Conservation (phyloP, 2,329 filamentous ascomycete species). For the Davidsoniella eucalypti region DNA sequence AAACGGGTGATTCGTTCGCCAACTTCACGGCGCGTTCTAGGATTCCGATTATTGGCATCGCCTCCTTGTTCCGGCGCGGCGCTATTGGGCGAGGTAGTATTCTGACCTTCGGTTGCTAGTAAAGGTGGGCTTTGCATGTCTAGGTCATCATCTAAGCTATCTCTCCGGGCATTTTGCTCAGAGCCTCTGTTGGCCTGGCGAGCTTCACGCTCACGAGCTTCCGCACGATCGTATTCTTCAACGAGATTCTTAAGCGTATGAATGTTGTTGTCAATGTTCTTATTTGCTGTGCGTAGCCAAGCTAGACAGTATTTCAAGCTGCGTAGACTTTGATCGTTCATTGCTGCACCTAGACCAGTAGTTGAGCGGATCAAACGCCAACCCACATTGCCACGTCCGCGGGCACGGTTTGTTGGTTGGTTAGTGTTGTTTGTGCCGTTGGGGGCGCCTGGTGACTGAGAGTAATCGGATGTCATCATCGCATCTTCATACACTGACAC, state of each 20-base stretch:
- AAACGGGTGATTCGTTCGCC: slow-evolving; percentile 49
- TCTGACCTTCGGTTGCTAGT: neutral
- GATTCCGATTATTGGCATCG: neutral
- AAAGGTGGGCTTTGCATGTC: slow-evolving; percentile 13
- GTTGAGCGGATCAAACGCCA: slow-evolving; percentile 69
- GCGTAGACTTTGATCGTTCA: slow-evolving; percentile 74
- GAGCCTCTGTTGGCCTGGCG: neutral
- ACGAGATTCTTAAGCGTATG: slow-evolving; percentile 56
- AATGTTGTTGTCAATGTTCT: slow-evolving; percentile 61
- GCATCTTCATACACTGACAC: slow-evolving; percentile 7
- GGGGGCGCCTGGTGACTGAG: slow-evolving; percentile 17
- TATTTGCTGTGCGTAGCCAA: slow-evolving; percentile 68
- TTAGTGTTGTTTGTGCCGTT: slow-evolving; percentile 16
- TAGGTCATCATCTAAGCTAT: slow-evolving; percentile 7
- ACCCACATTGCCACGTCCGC: slow-evolving; percentile 4
- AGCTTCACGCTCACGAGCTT: slow-evolving; percentile 14
- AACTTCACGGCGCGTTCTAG: slow-evolving; percentile 22
- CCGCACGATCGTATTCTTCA: slow-evolving; percentile 59
- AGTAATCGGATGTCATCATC: slow-evolving; percentile 4
- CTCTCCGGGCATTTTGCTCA: slow-evolving; percentile 1
- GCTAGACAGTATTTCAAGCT: slow-evolving; percentile 72
- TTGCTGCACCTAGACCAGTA: slow-evolving; percentile 75
- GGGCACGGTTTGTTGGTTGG: neutral
- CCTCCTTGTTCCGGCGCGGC: neutral
- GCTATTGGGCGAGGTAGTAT: neutral